Conservation (phyloP, 345 rosid genomes). For the Zanthoxylum bungeanum region DNA sequence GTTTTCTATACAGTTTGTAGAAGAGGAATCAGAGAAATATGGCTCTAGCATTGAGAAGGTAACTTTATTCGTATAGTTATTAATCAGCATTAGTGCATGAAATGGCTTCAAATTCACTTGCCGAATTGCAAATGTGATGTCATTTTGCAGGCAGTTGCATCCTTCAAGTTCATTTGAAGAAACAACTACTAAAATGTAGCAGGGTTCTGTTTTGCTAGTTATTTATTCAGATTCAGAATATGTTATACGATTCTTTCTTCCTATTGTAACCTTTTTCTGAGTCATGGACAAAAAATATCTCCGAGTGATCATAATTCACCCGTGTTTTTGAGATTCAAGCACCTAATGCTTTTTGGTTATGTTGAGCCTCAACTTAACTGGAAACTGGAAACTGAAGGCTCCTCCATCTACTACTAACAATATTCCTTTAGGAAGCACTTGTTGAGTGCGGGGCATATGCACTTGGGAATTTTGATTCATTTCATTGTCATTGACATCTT, state of each 20-base stretch:
- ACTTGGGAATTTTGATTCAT: too few relatives aligned
- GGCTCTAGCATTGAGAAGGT: constrained; percentile 74
- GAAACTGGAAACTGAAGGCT: not conserved
- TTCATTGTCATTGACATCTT: too few relatives aligned
- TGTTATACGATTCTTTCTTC: not conserved
- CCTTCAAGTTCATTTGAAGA: constrained; percentile 70
- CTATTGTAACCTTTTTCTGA: not conserved
- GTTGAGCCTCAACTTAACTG: not conserved
- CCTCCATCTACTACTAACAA: not conserved
- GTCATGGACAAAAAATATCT: too few relatives aligned
- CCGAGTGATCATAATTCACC: too few relatives aligned
- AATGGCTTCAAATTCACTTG: not conserved
- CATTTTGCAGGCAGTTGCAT: constrained; percentile 58
- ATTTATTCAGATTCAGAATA: not conserved
- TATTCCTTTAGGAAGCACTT: too few relatives aligned
- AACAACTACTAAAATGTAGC: not conserved
- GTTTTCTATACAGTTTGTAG: constrained; percentile 47
- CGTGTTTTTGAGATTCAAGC: not conserved
- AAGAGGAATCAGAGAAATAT: constrained; percentile 57
- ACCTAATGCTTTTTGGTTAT: too few relatives aligned
- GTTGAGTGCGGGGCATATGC: too few relatives aligned
- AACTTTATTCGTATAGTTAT: not conserved
- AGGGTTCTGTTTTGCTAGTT: not conserved
- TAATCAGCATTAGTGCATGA: not conserved
- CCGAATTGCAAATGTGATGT: not conserved